Evolutionary conservation across 805 yeast genomes (phyloP).

Genomic region (Huiozyma sinensis): DNA sequence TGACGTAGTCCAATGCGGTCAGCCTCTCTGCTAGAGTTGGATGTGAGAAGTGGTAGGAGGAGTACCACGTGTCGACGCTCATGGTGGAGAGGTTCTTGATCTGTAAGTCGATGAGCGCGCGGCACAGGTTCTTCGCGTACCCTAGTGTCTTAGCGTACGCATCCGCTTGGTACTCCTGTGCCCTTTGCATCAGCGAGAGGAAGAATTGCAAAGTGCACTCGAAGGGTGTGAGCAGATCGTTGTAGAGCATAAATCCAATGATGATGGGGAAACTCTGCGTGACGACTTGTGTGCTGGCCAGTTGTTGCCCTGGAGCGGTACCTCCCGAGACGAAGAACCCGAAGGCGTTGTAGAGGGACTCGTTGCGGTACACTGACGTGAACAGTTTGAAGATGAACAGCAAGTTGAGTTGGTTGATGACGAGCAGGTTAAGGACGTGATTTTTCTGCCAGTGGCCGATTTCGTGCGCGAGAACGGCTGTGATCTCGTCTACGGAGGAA

Average conservation of each 20-base stretch:
- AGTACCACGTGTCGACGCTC: constrained; percentile 82
- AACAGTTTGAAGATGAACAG: constrained; percentile 61
- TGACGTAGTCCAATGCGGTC: constrained; percentile 47
- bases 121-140: constrained; percentile 53
- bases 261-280: constrained; percentile 53
- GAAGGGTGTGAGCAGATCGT: constrained; percentile 68
- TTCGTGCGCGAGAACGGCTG: constrained; percentile 96
- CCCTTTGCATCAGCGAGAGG: constrained; percentile 66
- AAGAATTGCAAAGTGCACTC: constrained; percentile 57
- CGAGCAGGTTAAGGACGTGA: constrained; percentile 71
- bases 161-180: constrained; percentile 91
- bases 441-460: constrained; percentile 95
- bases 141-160: constrained; percentile 70
- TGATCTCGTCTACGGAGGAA: constrained; percentile 66
- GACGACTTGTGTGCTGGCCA: constrained; percentile 11
- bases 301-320: background rate
- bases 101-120: constrained; percentile 64
- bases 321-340: constrained; percentile 43
- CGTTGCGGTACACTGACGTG: constrained; percentile 69
- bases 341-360: constrained; percentile 65
- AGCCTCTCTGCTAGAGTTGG: constrained; percentile 89
- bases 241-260: constrained; percentile 72
- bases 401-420: constrained; percentile 52
- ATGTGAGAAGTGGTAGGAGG: constrained; percentile 82
- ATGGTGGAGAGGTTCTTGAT: constrained; percentile 75